Conservation (phyloP, 140 eudicot species). For the Erigeron philadelphicus region DNA sequence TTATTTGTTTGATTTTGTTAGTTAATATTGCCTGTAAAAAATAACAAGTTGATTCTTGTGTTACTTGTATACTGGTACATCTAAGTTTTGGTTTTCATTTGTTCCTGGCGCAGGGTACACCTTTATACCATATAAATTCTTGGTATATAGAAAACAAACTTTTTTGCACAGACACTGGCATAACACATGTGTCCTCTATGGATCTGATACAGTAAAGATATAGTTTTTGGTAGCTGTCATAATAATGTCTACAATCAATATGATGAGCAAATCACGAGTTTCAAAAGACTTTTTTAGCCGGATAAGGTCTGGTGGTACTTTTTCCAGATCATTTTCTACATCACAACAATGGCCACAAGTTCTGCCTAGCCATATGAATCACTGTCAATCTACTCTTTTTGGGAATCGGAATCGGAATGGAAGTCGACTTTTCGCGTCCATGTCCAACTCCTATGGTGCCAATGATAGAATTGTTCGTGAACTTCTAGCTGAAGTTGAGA, state of each 20-base stretch:
- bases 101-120: background rate
- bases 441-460: background rate
- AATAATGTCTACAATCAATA: slow-evolving; percentile 31
- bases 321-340: slow-evolving; percentile 18
- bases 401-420: slow-evolving; percentile 13
- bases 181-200: slow-evolving; percentile 20
- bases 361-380: slow-evolving; percentile 19
- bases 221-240: background rate
- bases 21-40: background rate
- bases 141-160: background rate
- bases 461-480: slow-evolving; percentile 24
- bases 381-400: slow-evolving; percentile 1
- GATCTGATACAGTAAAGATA: slow-evolving; percentile 12
- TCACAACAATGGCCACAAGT: slow-evolving; percentile 22
- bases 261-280: slow-evolving; percentile 38
- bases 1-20: background rate
- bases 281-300: slow-evolving; percentile 38
- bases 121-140: background rate
- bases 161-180: slow-evolving; percentile 19
- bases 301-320: slow-evolving; percentile 23
- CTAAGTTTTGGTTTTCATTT: background rate
- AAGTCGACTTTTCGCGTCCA: slow-evolving; percentile 20
- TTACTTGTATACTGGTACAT: background rate
- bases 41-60: background rate
- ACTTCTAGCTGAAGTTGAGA: slow-evolving; percentile 32